Evolutionary conservation across 352 stramenopile species (phyloP).

Genomic region (Aphanomyces invadans): DNA sequence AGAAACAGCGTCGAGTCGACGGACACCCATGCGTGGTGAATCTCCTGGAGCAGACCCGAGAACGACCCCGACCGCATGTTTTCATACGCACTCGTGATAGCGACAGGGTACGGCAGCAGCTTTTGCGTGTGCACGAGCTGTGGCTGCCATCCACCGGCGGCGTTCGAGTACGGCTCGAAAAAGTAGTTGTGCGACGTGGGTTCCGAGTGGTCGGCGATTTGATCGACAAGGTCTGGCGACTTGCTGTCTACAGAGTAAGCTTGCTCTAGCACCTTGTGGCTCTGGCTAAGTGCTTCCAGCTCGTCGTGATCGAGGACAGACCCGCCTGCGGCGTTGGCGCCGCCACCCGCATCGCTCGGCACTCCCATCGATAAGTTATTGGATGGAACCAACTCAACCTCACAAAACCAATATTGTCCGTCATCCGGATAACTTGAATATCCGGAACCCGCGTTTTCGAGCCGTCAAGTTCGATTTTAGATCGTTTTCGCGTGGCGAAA

Average conservation of each 20-base stretch:
- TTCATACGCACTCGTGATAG: constrained; percentile 62
- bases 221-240: constrained; percentile 70
- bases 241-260: constrained; percentile 58
- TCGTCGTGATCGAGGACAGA: constrained; percentile 8
- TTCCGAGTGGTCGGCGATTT: constrained; percentile 71
- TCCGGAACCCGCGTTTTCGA: not conserved
- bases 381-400: constrained; percentile 13
- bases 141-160: constrained; percentile 45
- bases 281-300: constrained; percentile 17
- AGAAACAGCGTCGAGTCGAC: constrained; percentile 92
- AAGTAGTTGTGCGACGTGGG: constrained; percentile 78
- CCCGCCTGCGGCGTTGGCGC: not conserved
- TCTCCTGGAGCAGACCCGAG: constrained; percentile 87
- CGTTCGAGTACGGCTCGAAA: constrained; percentile 72
- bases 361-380: constrained; percentile 9
- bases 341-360: not conserved
- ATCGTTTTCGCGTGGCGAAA: not conserved
- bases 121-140: constrained; percentile 71
- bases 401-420: constrained; percentile 8
- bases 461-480: not conserved
- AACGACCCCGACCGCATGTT: constrained; percentile 65
- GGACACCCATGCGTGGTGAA: constrained; percentile 92
- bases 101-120: constrained; percentile 53
- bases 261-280: constrained; percentile 45
- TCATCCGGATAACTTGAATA: constrained; percentile 6